Base-by-base conservation (phyloP, 2,329 filamentous ascomycete genomes). In the Botrytis fabae region DNA sequence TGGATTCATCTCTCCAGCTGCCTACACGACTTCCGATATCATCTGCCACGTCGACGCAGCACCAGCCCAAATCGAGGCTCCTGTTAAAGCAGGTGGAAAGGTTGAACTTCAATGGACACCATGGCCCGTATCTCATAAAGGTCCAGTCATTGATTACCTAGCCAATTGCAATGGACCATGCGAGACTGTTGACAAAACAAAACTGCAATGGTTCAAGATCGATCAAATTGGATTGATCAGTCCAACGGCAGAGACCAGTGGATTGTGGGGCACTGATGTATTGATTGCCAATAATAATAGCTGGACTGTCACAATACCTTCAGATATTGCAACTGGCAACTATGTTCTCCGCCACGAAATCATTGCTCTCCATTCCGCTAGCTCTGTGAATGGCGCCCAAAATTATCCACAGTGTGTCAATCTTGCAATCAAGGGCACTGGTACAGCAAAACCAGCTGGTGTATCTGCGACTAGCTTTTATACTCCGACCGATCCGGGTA, bases 121-220 rank as follows among this genome's bases (percentile, higher is more conserved):
- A 16, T 93, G 91, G 91, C 90, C 90, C n/a, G 83, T 86, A 16
- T 86, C 85, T 71, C 88, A 93, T 83, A 85, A 90, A 64, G 80
- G 80, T 0, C 79, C 80, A 1, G 73, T 81, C n/a, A 78, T 80
- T 28, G 78, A 80, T 46, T 79, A 79, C 57, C 73, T 80, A 2
- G 80, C 80, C 12, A 80, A 80, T 60, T 81, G 80, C 73, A 78
- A 80, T 42, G 82, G 83, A 38, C 80, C 82, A 9, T 86, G 84
- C 72, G 80, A 81, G 22, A 80, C 79, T 1, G 82, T 83, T 18
- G 80, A 85, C 75, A 84, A 84, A 74, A 80, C 80, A 0, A 78
- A 73, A 20, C 76, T 85, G 20, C 72, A 79, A 44, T 86, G 83
- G 81, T 85, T 85, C 74, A 85, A 84, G 78, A 83, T 86, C 61